Evolutionary conservation across 75 land plant genomes (phyloP).

Genomic region (Sequoiadendron giganteum): DNA sequence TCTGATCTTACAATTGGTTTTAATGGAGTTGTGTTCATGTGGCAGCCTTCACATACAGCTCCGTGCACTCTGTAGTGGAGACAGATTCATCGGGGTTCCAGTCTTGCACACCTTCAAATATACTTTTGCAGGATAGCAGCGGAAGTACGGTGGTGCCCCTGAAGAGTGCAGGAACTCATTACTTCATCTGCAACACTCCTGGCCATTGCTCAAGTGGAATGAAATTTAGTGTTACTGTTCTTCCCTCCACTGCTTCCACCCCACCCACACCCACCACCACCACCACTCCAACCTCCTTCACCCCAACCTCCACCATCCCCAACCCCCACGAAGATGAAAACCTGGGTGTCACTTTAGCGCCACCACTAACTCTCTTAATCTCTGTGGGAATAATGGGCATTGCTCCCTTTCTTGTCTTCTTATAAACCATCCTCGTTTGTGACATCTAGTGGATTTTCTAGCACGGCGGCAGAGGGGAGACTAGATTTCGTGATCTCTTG

Average conservation of each 20-base stretch:
- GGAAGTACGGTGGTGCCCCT: constrained; percentile 36
- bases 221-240: constrained; percentile 29
- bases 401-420: background rate
- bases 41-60: constrained; percentile 44
- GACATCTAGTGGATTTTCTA: too few relatives aligned
- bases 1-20: background rate
- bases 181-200: constrained; percentile 55
- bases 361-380: background rate
- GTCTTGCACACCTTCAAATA: constrained; percentile 33
- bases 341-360: background rate
- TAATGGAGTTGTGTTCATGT: background rate
- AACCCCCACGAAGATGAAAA: background rate
- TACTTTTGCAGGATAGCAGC: constrained; percentile 9
- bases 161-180: constrained; percentile 32
- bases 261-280: background rate
- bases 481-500: too few relatives aligned
- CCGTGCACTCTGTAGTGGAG: constrained; percentile 29
- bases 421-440: background rate
- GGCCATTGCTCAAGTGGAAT: constrained; percentile 53
- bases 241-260: background rate
- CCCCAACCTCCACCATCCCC: too few relatives aligned
- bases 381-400: background rate
- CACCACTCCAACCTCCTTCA: too few relatives aligned
- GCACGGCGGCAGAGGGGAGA: too few relatives aligned
- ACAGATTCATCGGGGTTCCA: constrained; percentile 40